Percentiles rank a stretch among this genome's conserved stretches.
These are phyloP conservation scores for Verticillium klebahnii DNA, from an alignment of 2,329 filamentous ascomycete genomes.

Conservation along the genomic window DNA sequence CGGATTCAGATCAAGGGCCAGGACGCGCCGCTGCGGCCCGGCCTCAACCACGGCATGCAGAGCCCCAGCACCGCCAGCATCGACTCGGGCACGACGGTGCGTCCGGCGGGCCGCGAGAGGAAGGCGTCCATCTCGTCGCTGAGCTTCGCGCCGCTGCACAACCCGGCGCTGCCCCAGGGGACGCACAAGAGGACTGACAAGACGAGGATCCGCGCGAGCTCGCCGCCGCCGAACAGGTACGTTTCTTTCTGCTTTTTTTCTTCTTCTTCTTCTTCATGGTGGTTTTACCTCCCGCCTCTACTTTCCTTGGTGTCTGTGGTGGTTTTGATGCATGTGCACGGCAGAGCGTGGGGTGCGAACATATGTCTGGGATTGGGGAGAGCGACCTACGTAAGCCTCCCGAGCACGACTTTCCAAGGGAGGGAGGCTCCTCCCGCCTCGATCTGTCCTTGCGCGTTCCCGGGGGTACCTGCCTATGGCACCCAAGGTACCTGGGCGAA, in stretches of 20 bases:
- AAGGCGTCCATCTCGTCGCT: slow-evolving; percentile 45
- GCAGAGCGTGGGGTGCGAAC: neutral
- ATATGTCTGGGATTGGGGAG: neutral
- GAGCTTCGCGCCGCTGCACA: slow-evolving; percentile 37
- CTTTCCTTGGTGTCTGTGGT: neutral
- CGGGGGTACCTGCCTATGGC: too few species aligned
- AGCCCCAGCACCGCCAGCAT: neutral
- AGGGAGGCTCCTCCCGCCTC: too few species aligned
- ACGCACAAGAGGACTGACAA: slow-evolving; percentile 38
- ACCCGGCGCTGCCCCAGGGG: slow-evolving; percentile 44
- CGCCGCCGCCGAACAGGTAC: slow-evolving; percentile 47
- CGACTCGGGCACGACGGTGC: neutral
- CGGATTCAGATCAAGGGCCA: slow-evolving; percentile 3
- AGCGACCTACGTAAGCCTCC: neutral
- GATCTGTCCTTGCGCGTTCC: too few species aligned
- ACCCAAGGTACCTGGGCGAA: too few species aligned
- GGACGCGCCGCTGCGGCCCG: neutral
- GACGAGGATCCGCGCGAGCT: slow-evolving; percentile 37
- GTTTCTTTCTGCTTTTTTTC: slow-evolving; percentile 13
- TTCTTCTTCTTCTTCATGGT: neutral
- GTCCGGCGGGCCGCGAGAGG: slow-evolving; percentile 14
- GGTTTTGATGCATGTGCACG: neutral
- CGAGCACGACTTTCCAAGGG: neutral
- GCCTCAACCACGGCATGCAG: neutral
- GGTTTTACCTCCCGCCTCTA: neutral